Conservation (phyloP, 2,329 filamentous ascomycete genomes). For the Fusarium graminum region DNA sequence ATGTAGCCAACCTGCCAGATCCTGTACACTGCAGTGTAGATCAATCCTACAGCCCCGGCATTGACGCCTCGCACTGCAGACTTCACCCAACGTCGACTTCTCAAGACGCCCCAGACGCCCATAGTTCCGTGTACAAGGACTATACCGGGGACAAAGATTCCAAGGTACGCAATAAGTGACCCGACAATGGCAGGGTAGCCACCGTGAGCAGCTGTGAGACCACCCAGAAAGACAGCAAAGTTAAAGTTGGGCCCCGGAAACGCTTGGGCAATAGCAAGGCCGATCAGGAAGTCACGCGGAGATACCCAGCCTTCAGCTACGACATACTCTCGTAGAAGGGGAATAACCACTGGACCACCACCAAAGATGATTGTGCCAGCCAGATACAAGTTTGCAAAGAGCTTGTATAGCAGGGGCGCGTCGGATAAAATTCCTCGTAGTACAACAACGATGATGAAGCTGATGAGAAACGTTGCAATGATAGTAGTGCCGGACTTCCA, state of each 20-base stretch:
- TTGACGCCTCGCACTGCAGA: slow-evolving; percentile 68
- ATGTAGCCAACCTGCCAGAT: slow-evolving; percentile 73
- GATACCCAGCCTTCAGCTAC: slow-evolving; percentile 78
- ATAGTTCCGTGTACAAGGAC: slow-evolving; percentile 63
- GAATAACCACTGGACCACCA: slow-evolving; percentile 74
- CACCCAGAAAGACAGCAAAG: slow-evolving; percentile 70
- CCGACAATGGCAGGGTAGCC: slow-evolving; percentile 58
- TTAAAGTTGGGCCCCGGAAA: slow-evolving; percentile 68
- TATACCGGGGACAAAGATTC: slow-evolving; percentile 66
- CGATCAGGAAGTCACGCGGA: slow-evolving; percentile 77
- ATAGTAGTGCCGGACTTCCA: slow-evolving; percentile 61
- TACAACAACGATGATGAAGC: slow-evolving; percentile 70
- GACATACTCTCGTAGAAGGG: slow-evolving; percentile 71
- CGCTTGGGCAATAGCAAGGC: slow-evolving; percentile 77
- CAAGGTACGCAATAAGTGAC: slow-evolving; percentile 64
- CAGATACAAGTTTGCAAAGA: slow-evolving; percentile 80
- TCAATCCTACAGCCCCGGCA: slow-evolving; percentile 70
- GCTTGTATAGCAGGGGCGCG: slow-evolving; percentile 64
- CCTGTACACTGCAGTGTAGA: slow-evolving; percentile 74
- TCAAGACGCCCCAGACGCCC: slow-evolving; percentile 67
- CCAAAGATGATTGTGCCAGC: slow-evolving; percentile 78
- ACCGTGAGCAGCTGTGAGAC: slow-evolving; percentile 59
- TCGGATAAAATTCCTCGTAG: slow-evolving; percentile 57
- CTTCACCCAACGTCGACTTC: slow-evolving; percentile 61
- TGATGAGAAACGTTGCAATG: slow-evolving; percentile 64